These are phyloP conservation scores for Picea mariana DNA, from an alignment of 83 land plant genomes.

Conservation along the genomic window DNA sequence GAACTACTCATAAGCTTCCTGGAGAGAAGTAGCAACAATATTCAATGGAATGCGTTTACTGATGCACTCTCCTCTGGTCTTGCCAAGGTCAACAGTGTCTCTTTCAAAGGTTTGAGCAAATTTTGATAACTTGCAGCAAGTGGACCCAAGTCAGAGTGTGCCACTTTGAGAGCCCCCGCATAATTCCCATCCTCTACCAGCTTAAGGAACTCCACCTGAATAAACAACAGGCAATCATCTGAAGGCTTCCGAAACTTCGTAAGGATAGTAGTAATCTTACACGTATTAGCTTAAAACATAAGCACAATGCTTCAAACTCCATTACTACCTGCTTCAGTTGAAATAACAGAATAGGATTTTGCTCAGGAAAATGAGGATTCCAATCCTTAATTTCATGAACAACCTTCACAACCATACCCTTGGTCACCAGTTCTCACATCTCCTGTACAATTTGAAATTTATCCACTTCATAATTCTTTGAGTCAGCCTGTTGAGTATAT, in stretches of 20 bases:
- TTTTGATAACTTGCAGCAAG: slow-evolving; percentile 73
- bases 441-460: slow-evolving; percentile 69
- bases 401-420: slow-evolving; percentile 76
- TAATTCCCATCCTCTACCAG: slow-evolving; percentile 72
- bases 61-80: slow-evolving; percentile 23
- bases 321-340: slow-evolving; percentile 89
- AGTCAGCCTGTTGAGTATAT: too few relatives aligned
- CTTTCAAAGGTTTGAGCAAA: slow-evolving; percentile 88
- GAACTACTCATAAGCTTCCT: too few relatives aligned
- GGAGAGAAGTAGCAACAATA: too few relatives aligned
- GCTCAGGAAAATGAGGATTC: slow-evolving; percentile 77
- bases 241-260: background rate
- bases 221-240: background rate
- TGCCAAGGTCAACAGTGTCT: slow-evolving; percentile 82
- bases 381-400: slow-evolving; percentile 70
- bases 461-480: slow-evolving; percentile 25
- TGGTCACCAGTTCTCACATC: slow-evolving; percentile 69
- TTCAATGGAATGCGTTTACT: too few relatives aligned
- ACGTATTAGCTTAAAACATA: background rate
- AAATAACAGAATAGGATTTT: slow-evolving; percentile 84
- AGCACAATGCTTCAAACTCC: background rate
- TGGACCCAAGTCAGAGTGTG: slow-evolving; percentile 84
- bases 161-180: slow-evolving; percentile 70
- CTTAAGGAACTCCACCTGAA: slow-evolving; percentile 89
- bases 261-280: background rate